Conservation (phyloP, 2,329 filamentous ascomycete genomes). For the Talaromyces sp. region DNA sequence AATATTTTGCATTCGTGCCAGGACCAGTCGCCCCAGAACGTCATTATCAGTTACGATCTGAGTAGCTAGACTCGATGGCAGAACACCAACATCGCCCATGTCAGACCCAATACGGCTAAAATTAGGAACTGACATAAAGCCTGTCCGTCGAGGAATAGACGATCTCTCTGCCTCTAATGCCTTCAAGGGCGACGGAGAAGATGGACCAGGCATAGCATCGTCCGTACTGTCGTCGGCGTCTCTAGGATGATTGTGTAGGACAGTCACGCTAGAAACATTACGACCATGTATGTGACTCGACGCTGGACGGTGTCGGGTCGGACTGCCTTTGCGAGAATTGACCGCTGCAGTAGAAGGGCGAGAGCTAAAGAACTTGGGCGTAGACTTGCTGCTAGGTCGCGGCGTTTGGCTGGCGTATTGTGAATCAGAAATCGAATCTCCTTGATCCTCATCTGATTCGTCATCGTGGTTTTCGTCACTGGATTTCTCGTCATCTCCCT, state of each 20-base stretch:
- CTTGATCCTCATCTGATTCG: constrained; percentile 26
- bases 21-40: constrained; percentile 71
- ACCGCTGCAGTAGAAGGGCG: constrained; percentile 41
- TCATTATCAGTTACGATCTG: constrained; percentile 69
- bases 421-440: constrained; percentile 16
- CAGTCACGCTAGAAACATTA: constrained; percentile 74
- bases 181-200: constrained; percentile 9
- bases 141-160: constrained; percentile 44
- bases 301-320: constrained; percentile 31
- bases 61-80: constrained; percentile 73
- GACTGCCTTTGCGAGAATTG: constrained; percentile 32
- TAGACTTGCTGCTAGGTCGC: constrained; percentile 21
- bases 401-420: constrained; percentile 17
- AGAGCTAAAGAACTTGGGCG: constrained; percentile 33
- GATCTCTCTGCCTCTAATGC: not conserved
- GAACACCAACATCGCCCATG: constrained; percentile 57
- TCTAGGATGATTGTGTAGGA: constrained; percentile 60
- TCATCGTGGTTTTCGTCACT: constrained; percentile 63
- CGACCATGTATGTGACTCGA: constrained; percentile 57
- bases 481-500: constrained; percentile 84
- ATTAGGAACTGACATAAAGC: constrained; percentile 54
- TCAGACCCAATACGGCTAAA: constrained; percentile 59
- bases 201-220: constrained; percentile 19
- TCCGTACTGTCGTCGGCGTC: constrained; percentile 12
- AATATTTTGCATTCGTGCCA: constrained; percentile 86